Evolutionary conservation across 225 moss, liverwort and hornwort genomes (phyloP).

Genomic region (Straminergon stramineum): DNA sequence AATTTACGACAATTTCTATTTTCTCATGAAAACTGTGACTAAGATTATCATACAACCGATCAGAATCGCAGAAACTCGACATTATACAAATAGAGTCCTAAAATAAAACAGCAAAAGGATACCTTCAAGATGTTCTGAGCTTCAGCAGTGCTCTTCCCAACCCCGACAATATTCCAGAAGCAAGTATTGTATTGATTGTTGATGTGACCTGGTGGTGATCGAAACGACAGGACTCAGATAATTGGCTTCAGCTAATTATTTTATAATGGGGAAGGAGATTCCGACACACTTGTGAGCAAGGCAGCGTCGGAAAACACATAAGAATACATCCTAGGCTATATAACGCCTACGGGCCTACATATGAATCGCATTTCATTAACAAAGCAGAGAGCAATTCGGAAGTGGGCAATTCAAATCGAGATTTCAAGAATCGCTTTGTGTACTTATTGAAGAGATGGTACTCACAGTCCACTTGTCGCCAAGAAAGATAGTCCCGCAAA

Average conservation of each 20-base stretch:
- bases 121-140: slow-evolving; percentile 70
- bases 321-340: not conserved
- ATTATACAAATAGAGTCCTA: not conserved
- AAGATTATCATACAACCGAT: not conserved
- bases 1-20: too few relatives aligned
- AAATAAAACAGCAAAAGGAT: not conserved
- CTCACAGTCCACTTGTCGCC: slow-evolving; percentile 98
- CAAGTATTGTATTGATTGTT: slow-evolving; percentile 96
- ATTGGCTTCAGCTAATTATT: not conserved
- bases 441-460: not conserved
- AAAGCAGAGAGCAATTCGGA: not conserved
- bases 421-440: not conserved
- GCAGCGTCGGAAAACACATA: not conserved
- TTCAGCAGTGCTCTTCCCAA: slow-evolving; percentile 52
- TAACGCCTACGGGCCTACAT: not conserved
- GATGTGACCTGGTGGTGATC: slow-evolving; percentile 51
- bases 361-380: not conserved
- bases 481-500: slow-evolving; percentile 75
- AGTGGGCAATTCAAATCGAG: not conserved
- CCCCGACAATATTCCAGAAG: slow-evolving; percentile 74
- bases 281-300: not conserved
- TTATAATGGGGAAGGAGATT: not conserved
- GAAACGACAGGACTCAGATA: not conserved
- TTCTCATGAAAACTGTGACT: not conserved
- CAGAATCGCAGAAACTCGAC: not conserved